These are phyloP conservation scores for Ophiostoma sp. DNA, from an alignment of 2,329 filamentous ascomycete species.

Conservation along the genomic window DNA sequence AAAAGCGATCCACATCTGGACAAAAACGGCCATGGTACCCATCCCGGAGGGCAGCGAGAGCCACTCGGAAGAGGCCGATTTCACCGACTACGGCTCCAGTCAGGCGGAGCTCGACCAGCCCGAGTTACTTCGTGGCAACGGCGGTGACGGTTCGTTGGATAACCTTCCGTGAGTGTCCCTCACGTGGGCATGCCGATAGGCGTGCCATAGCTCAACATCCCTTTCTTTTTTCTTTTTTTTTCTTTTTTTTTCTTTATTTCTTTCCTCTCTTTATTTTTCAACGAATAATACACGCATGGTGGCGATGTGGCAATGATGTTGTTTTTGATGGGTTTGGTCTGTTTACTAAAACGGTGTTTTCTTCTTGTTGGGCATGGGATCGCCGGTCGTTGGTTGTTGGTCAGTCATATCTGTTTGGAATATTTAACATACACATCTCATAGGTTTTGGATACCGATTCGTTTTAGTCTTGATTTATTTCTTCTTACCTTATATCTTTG, in stretches of 20 bases:
- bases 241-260: no score
- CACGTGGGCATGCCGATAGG: neutral
- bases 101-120: slow-evolving; percentile 54
- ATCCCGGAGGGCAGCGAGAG: slow-evolving; percentile 65
- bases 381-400: neutral
- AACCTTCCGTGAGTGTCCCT: neutral
- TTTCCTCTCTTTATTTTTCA: neutral
- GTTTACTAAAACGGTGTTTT: neutral
- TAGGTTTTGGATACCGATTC: neutral
- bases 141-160: slow-evolving; percentile 28
- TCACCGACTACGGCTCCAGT: slow-evolving; percentile 45
- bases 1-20: slow-evolving; percentile 66
- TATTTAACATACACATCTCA: slow-evolving; percentile 4
- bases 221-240: neutral
- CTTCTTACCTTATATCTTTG: neutral
- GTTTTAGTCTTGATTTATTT: neutral
- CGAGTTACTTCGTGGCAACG: slow-evolving; percentile 13
- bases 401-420: neutral
- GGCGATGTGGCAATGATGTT: neutral
- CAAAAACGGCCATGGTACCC: slow-evolving; percentile 65
- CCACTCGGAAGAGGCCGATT: slow-evolving; percentile 54
- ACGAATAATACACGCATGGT: neutral
- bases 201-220: no score
- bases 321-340: neutral
- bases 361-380: neutral